Percentiles rank a stretch among this genome's conserved stretches.
phyloP scores from a whole-genome alignment of 176 grass and related monocot species.

The Oryza australiensis region DNA sequence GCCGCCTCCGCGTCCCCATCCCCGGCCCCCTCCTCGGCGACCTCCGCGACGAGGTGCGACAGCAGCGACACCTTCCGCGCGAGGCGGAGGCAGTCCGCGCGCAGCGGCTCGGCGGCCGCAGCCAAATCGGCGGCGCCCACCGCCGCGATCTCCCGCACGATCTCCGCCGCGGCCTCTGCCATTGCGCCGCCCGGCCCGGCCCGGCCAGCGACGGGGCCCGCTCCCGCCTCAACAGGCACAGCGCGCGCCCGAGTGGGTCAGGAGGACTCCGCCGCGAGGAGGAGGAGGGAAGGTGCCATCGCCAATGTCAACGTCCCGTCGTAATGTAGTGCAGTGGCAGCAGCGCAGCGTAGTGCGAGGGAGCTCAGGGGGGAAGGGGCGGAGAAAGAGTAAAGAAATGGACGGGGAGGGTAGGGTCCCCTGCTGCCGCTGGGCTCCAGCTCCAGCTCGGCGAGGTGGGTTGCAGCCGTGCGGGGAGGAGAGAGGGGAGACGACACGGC shows the following conservation, averaged over 20 bases:
- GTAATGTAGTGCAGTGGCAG: slow-evolving; percentile 15
- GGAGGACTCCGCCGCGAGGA: slow-evolving; percentile 30
- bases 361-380: slow-evolving; percentile 21
- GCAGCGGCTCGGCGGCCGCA: slow-evolving; percentile 46
- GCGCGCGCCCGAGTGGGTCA: slow-evolving; percentile 24
- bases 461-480: background rate
- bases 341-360: slow-evolving; percentile 27
- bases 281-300: slow-evolving; percentile 40
- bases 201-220: background rate
- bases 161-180: slow-evolving; percentile 45
- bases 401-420: background rate
- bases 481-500: background rate
- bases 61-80: slow-evolving; percentile 85
- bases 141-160: slow-evolving; percentile 55
- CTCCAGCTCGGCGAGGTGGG: slow-evolving; percentile 20
- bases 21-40: slow-evolving; percentile 39
- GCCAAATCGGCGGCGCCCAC: slow-evolving; percentile 62
- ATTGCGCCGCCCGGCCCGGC: slow-evolving; percentile 11
- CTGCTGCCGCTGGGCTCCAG: slow-evolving; percentile 22
- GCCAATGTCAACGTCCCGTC: slow-evolving; percentile 51
- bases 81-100: slow-evolving; percentile 72
- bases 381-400: slow-evolving; percentile 33
- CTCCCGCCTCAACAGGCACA: background rate
- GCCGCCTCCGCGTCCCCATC: background rate
- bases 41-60: slow-evolving; percentile 75